A percentile compares a stretch with the other conserved stretches of the same genome.
These are phyloP conservation scores for Rosellinia necatrix DNA, from an alignment of 2,329 filamentous ascomycete genomes.

Conservation along the genomic window DNA sequence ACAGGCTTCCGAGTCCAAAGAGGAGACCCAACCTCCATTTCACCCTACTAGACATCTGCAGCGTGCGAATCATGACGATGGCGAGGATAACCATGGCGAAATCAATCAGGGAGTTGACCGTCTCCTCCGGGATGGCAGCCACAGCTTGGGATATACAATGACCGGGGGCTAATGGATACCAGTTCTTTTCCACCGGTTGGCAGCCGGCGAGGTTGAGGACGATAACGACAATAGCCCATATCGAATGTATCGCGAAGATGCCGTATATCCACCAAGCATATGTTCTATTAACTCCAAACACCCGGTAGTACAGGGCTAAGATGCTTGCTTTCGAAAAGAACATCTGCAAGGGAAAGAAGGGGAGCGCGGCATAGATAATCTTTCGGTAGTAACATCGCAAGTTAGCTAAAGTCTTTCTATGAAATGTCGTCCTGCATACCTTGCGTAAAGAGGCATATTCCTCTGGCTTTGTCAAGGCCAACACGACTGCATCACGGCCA, in stretches of 20 bases:
- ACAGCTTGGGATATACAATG: background rate
- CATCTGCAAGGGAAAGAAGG: background rate
- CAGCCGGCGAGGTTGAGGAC: background rate
- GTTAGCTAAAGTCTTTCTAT: no score
- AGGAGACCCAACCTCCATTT: background rate
- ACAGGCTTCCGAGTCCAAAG: background rate
- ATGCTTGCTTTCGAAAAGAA: background rate
- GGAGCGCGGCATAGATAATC: background rate
- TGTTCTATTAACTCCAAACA: background rate
- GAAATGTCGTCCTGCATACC: no score
- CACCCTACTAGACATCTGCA: background rate
- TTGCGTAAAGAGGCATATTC: no score
- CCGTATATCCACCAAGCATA: background rate
- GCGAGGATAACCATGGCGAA: background rate
- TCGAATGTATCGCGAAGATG: background rate
- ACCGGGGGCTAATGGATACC: background rate
- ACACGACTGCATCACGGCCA: no score
- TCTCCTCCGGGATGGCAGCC: background rate
- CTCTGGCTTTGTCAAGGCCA: no score
- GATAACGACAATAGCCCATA: background rate
- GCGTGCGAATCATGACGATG: background rate
- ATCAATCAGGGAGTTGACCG: background rate
- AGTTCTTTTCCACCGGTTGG: background rate
- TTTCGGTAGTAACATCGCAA: no score
- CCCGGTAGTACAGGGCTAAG: background rate